Conservation (phyloP, 139 green algal genomes). For the Haematococcus lacustris region DNA sequence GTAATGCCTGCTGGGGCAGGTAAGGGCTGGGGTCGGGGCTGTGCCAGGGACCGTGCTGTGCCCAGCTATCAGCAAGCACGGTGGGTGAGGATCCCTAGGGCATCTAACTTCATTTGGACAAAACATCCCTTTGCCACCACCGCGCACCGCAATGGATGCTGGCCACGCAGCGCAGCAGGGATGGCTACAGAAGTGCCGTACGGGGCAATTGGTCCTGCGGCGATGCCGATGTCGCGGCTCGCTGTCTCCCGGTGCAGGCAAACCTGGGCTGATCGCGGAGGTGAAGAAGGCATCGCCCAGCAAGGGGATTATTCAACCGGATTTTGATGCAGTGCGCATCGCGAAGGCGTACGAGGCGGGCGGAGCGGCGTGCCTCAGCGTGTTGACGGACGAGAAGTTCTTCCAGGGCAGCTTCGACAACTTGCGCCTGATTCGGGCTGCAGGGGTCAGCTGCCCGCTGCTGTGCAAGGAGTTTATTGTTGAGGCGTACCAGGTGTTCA, state of each 20-base stretch:
- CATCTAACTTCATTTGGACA: too few relatives aligned
- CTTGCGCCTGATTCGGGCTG: slow-evolving; percentile 57
- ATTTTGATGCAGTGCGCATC: slow-evolving; percentile 91
- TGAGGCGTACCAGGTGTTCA: slow-evolving; percentile 89
- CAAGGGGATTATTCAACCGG: slow-evolving; percentile 88
- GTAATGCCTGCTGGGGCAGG: too few relatives aligned
- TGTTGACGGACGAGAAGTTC: slow-evolving; percentile 95
- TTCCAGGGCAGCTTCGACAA: slow-evolving; percentile 84
- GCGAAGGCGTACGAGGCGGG: slow-evolving; percentile 84
- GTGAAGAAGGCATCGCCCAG: slow-evolving; percentile 97
- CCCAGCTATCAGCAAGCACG: too few relatives aligned
- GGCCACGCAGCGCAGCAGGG: not conserved
- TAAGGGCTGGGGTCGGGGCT: too few relatives aligned
- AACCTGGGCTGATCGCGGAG: slow-evolving; percentile 93
- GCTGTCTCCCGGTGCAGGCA: slow-evolving; percentile 33
- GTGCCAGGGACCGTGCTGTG: too few relatives aligned
- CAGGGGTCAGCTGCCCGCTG: slow-evolving; percentile 81
- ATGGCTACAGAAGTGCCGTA: not conserved
- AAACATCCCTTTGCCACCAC: too few relatives aligned
- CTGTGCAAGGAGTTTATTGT: slow-evolving; percentile 99
- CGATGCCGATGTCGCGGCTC: not conserved
- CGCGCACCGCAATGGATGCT: not conserved
- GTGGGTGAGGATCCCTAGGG: too few relatives aligned
- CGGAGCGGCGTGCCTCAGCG: slow-evolving; percentile 89
- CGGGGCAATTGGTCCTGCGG: not conserved